These are phyloP conservation scores for Neopestalotiopsis sp. DNA, from an alignment of 2,329 filamentous ascomycete genomes.

Conservation along the genomic window DNA sequence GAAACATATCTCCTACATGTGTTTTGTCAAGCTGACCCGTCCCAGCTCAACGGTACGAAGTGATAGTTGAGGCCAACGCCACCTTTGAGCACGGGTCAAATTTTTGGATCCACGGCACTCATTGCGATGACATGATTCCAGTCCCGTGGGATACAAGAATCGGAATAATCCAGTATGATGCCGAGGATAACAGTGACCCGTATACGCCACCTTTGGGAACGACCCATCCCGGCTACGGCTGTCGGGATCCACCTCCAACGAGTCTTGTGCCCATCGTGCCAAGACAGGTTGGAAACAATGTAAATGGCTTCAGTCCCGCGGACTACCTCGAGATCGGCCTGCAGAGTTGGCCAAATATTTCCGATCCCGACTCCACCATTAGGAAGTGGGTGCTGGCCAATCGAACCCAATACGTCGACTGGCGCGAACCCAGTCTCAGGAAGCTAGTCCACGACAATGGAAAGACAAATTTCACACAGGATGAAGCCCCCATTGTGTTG, in stretches of 20 bases:
- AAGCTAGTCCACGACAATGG: background rate
- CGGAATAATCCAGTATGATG: too few relatives aligned
- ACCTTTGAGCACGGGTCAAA: background rate
- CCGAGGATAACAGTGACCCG: too few relatives aligned
- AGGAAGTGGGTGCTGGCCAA: too few relatives aligned
- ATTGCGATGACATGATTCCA: background rate
- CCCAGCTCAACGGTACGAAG: background rate
- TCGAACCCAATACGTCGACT: background rate
- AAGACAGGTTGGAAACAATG: too few relatives aligned
- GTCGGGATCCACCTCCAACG: too few relatives aligned
- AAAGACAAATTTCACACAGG: background rate
- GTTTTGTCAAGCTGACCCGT: background rate
- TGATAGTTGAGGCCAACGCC: background rate
- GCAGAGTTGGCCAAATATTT: background rate
- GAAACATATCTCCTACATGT: too few relatives aligned
- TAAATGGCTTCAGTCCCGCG: too few relatives aligned
- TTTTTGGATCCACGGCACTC: background rate
- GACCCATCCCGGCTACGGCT: too few relatives aligned
- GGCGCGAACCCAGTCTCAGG: background rate
- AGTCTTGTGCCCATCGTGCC: too few relatives aligned
- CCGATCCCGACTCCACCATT: background rate
- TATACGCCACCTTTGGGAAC: too few relatives aligned
- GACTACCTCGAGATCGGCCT: too few relatives aligned
- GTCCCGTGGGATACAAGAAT: too few relatives aligned
- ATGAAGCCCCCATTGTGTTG: background rate